phyloP scores from a whole-genome alignment of 2,329 filamentous ascomycete species.

The Fusarium goolgardi region DNA sequence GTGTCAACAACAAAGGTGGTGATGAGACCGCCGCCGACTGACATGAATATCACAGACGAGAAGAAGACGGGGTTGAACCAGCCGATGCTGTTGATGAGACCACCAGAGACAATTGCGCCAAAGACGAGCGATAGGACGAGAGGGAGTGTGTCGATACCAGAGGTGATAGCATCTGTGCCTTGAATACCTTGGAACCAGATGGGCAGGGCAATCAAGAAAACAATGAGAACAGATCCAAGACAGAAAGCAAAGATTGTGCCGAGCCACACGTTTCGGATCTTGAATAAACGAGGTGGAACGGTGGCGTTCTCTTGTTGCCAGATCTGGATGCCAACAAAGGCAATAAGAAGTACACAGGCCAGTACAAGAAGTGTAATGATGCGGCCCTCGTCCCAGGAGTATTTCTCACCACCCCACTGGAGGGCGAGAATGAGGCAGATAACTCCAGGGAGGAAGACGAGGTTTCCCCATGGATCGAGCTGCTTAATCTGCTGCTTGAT shows the following conservation, averaged over 20 bases:
- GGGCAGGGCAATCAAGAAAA: constrained; percentile 3
- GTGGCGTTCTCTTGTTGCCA: constrained; percentile 21
- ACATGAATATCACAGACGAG: constrained; percentile 13
- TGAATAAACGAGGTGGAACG: constrained; percentile 14
- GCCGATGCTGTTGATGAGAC: constrained; percentile 8
- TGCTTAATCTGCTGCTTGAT: constrained; percentile 8
- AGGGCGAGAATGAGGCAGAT: constrained; percentile 60
- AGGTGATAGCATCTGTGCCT: constrained; percentile 8
- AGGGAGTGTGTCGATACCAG: constrained; percentile 6
- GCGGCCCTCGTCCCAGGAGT: constrained; percentile 34
- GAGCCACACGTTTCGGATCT: constrained; percentile 14
- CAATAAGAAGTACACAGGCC: constrained; percentile 11
- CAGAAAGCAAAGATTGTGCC: constrained; percentile 13
- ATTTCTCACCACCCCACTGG: constrained; percentile 57
- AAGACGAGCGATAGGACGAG: constrained; percentile 5
- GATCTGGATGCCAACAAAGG: constrained; percentile 17
- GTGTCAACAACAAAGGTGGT: constrained; percentile 4
- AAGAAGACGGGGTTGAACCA: constrained; percentile 18
- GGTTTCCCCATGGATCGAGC: constrained; percentile 39
- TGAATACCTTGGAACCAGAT: constrained; percentile 15
- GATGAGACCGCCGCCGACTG: constrained; percentile 12
- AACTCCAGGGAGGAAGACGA: constrained; percentile 47
- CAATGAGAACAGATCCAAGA: constrained; percentile 14
- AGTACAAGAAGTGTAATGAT: constrained; percentile 27
- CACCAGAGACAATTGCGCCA: constrained; percentile 13